Conservation (phyloP, 768 basidiomycete species). For the Kockovaella imperatae region DNA sequence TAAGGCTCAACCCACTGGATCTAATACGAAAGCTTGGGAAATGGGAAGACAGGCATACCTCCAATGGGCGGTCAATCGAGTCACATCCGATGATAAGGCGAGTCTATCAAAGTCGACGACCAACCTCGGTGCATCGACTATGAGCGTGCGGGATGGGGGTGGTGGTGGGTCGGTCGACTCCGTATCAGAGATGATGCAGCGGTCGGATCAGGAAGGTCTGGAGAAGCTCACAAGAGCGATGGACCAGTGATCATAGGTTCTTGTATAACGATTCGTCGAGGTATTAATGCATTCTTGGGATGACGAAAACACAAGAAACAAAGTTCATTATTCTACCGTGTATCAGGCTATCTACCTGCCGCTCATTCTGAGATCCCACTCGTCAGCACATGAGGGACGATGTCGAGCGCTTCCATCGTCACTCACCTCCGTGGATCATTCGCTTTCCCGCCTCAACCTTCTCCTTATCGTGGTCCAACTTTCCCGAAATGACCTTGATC, state of each 20-base stretch:
- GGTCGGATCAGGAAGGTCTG: no score
- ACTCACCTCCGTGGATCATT: slow-evolving; percentile 20
- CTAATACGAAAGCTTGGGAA: slow-evolving; percentile 72
- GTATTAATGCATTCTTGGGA: no score
- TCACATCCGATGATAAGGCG: background rate
- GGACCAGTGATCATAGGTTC: no score
- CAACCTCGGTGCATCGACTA: background rate
- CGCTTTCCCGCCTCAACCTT: slow-evolving; percentile 11
- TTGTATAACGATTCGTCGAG: no score
- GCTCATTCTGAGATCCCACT: no score
- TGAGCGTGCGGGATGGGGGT: slow-evolving; percentile 2
- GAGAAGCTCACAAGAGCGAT: no score
- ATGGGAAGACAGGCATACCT: slow-evolving; percentile 64
- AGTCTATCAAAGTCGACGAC: background rate
- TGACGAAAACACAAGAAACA: no score
- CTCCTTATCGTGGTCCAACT: slow-evolving; percentile 10
- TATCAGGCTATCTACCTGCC: no score
- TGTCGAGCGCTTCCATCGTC: background rate
- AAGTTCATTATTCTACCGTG: no score
- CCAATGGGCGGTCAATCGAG: slow-evolving; percentile 64
- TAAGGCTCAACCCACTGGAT: slow-evolving; percentile 40
- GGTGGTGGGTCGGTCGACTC: no score
- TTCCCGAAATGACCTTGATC: slow-evolving; percentile 20
- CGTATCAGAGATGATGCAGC: no score
- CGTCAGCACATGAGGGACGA: no score